Base-by-base conservation (phyloP, 305 asterid genomes). In the Fraxinus velutina region DNA sequence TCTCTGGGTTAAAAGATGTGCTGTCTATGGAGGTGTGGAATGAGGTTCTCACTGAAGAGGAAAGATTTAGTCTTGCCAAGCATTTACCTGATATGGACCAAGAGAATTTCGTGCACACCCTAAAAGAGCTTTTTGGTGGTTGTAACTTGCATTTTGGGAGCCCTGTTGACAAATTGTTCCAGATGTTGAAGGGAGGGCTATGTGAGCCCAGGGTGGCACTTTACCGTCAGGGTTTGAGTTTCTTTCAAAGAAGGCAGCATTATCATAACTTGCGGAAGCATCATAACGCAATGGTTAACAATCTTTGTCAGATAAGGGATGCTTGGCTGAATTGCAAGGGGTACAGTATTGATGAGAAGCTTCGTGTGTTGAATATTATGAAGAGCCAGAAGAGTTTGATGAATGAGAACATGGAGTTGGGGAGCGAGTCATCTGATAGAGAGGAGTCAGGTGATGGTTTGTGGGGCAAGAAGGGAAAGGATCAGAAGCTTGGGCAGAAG, bases 181-280 rank as follows among this genome's bases (percentile, higher is more conserved):
- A 88, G 85, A 90, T 93, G 94, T 85, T 96, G 92, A 94, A 92
- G 91, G 98, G 97, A 74, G 99, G 99, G 22, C 79, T 91, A 81
- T 94, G 97, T 81, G 98, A 93, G 86, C 98, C 99, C 1, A 93
- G 99, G 89, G 97, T 93, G 83, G 98, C 98, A 22, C 92, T 94
- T 79, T 96, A 96, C 79, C 89, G 97, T 81, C 97, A 94, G 87
- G 99, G 99, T 73, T 86, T 91, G 86, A 90, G 78, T 84, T 94
- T 93, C 89, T 90, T 94, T 79, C 97, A 90, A 91, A 93, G 87
- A 88, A 90, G 92, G 79, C 89, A 90, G 83, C 97, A 96, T 84
- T 96, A 92, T 84, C 99, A 96, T 86, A 89, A 82, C 84, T 78
- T 96, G 88, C 90, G 90, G 81, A 91, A 88, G 86, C 90, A 96